Evolutionary conservation across 2,329 filamentous ascomycete species (phyloP), one percentile per base, ranked within the genome.

Genomic region (Falciphora oryzae): DNA sequence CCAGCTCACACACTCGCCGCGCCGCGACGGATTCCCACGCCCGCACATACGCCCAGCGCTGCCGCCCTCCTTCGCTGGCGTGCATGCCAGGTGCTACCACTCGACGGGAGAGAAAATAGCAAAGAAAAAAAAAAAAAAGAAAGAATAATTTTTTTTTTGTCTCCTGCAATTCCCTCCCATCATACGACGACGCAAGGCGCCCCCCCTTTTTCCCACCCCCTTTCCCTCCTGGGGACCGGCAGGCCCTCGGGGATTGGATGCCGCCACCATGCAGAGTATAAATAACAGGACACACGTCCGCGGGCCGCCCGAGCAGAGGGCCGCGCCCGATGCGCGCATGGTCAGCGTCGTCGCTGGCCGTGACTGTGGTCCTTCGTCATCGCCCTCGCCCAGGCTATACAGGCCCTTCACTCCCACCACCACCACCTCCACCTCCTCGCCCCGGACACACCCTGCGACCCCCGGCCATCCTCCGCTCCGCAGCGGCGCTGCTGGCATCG

Each of bases 231-330:
- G 22, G 38, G 44, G 8, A n/a, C 44, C n/a, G 44, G 44, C n/a
- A 22, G 44, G 44, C 22, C 13, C 35, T 62, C 61, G 50, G 35
- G 14, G 50, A 31, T 44, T 68, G 66, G 68, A 66, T 63, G 64
- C 65, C 29, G 38, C 44, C 29, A 29, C 56, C 66, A 65, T 66
- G 68, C 64, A 67, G 38, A 53, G 29, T 66, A 68, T 67, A 69
- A 67, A 67, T 71, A 70, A 65, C 65, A 69, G 68, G 53, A 66
- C 68, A 63, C 67, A 66, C 38, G 63, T 62, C 65, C 57, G 28
- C 62, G 58, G 63, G n/a, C 63, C 57, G 62, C 53, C 57, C 31
- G 65, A 62, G 53, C 63, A 38, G n/a, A 14, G 28, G 59, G 59
- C 35, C 28, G 27, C 59, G 59, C 57, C 56, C 32, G 38, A 63